Base-by-base conservation (phyloP, 257 asterid species). In the Solanum pinnatisectum region DNA sequence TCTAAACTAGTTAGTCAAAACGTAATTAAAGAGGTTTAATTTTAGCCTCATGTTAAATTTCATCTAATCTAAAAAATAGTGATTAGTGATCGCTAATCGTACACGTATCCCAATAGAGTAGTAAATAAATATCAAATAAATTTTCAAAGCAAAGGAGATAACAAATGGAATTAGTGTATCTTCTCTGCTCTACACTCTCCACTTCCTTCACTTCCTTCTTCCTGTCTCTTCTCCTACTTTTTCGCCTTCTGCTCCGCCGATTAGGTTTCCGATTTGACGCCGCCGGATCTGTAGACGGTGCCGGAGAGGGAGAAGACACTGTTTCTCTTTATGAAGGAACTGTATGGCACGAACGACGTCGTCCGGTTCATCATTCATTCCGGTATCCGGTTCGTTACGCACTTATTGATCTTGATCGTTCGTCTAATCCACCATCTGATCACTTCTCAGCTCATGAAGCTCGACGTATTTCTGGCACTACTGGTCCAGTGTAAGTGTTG, bases 341-440 rank as follows among this genome's bases (percentile, higher is more conserved):
- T 33, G 99, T 97, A 85, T 97, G 95, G 95, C 99, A 97, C 92
- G 95, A 95, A 93, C 98, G 99, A 84, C 98, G 96, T 81, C 95
- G 92, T 72, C 99, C 99, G 4, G 95, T 95, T 79, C 98, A 91
- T 92, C 98, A 97, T 92, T 96, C 98, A 7, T 97, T 96, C 90
- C 92, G 90, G 67, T 97, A 96, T 88, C 85, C 94, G 60, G 98
- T 95, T 88, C 98, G 98, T 70, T 97, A 97, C 87, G 98, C 98
- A 2, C 94, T 96, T 79, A 65, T 94, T 91, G 94, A 97, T 90
- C 99, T 97, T 67, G 98, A 96, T 87, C 87, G 76, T 77, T 87
- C 93, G 15, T 67, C 89, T 74, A 83, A 83, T 85, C 86, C 91
- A 77, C 95, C 97, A 22, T 92, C 89, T 22, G 87, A 95, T 87